Percentiles rank a stretch among this genome's conserved stretches.
phyloP scores from a whole-genome alignment of 192 early-diverging fungal genomes.

The Mortierella antarctica region DNA sequence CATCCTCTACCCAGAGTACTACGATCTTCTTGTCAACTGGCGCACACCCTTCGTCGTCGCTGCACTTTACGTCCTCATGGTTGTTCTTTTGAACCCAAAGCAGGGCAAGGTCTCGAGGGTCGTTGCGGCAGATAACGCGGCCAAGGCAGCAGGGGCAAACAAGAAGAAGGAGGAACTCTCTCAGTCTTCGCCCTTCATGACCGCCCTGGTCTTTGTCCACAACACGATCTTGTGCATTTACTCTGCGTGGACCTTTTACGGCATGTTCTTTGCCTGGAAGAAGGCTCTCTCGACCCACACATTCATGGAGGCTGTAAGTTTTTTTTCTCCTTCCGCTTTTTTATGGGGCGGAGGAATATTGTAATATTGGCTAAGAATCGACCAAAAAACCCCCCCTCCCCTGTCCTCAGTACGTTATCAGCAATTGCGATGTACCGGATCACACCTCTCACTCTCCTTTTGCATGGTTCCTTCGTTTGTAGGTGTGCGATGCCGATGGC shows the following conservation, averaged over 20 bases:
- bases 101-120: constrained; percentile 51
- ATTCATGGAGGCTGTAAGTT: constrained; percentile 58
- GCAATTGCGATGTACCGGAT: not conserved
- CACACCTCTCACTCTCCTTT: not conserved
- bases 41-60: constrained; percentile 34
- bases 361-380: no score
- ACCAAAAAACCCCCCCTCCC: no score
- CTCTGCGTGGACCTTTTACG: constrained; percentile 72
- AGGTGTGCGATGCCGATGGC: constrained; percentile 63
- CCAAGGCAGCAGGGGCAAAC: constrained; percentile 14
- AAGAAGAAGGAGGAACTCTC: constrained; percentile 37
- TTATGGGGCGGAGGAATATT: not conserved
- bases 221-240: constrained; percentile 73
- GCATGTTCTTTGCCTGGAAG: constrained; percentile 61
- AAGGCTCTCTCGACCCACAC: constrained; percentile 55
- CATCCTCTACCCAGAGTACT: constrained; percentile 51
- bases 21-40: constrained; percentile 53
- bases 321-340: constrained; percentile 5
- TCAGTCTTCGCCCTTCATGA: constrained; percentile 60
- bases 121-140: constrained; percentile 41
- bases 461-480: not conserved
- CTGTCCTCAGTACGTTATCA: no score
- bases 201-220: constrained; percentile 69
- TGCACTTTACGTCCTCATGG: constrained; percentile 47
- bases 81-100: constrained; percentile 43